phyloP scores from a whole-genome alignment of 139 green algal species.

The Helicosporidium sp. region DNA sequence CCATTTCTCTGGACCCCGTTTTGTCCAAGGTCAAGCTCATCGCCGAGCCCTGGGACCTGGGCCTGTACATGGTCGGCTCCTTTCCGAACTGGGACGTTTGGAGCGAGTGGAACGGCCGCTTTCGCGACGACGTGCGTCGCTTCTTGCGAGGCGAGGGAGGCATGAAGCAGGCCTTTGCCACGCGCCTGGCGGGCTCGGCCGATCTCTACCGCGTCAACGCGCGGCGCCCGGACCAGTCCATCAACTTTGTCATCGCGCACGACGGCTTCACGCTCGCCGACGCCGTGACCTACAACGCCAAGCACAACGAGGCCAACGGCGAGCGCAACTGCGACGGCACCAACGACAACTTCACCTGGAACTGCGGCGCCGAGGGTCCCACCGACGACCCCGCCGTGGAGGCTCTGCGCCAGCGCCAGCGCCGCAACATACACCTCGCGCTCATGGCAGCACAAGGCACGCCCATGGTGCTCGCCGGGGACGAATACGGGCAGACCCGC shows the following conservation, averaged over 20 bases:
- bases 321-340: slow-evolving; percentile 56
- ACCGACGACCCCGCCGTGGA: slow-evolving; percentile 43
- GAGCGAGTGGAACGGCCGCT: slow-evolving; percentile 85
- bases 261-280: slow-evolving; percentile 93
- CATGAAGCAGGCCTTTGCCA: slow-evolving; percentile 79
- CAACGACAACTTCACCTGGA: slow-evolving; percentile 98
- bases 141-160: slow-evolving; percentile 56
- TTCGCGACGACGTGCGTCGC: slow-evolving; percentile 57
- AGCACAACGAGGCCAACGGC: slow-evolving; percentile 86
- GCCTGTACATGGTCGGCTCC: slow-evolving; percentile 70
- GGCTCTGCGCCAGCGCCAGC: slow-evolving; percentile 47
- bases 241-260: slow-evolving; percentile 96
- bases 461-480: slow-evolving; percentile 79
- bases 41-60: slow-evolving; percentile 77
- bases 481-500: slow-evolving; percentile 67
- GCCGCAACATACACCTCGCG: slow-evolving; percentile 74
- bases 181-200: slow-evolving; percentile 58
- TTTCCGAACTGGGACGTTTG: slow-evolving; percentile 86
- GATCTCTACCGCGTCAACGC: slow-evolving; percentile 77
- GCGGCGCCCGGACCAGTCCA: slow-evolving; percentile 31
- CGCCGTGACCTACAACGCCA: slow-evolving; percentile 86
- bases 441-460: slow-evolving; percentile 75
- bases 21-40: slow-evolving; percentile 70
- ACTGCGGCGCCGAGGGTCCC: slow-evolving; percentile 80
- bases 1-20: slow-evolving; percentile 60